phyloP scores from a whole-genome alignment of 345 rosid species.

The Euphorbia pulcherrima region DNA sequence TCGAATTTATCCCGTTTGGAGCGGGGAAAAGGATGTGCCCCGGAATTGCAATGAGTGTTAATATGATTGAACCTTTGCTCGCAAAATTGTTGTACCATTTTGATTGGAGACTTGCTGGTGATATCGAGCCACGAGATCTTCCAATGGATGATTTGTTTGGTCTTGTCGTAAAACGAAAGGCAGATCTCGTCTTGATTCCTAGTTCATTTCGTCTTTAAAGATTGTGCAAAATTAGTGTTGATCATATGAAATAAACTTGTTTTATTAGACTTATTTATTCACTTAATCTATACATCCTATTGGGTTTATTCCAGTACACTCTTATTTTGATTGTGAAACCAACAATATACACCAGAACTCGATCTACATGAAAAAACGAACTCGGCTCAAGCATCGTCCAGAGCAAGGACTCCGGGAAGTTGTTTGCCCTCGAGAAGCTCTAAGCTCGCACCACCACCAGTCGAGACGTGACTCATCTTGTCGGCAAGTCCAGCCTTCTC shows the following conservation, averaged over 20 bases:
- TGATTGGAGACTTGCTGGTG: not conserved
- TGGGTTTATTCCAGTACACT: conserved; percentile 16
- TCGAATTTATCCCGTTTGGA: not conserved
- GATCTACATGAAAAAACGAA: conserved; percentile 1
- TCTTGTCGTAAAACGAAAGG: not conserved
- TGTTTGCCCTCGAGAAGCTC: conserved; percentile 91
- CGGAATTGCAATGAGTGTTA: not conserved
- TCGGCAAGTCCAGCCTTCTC: conserved; percentile 90
- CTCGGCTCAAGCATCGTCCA: conserved; percentile 57
- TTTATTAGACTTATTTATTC: conserved; percentile 10
- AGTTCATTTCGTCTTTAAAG: not conserved
- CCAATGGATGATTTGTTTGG: not conserved
- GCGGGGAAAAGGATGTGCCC: not conserved
- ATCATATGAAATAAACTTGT: too few relatives aligned
- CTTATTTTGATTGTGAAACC: conserved; percentile 27
- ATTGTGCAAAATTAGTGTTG: too few relatives aligned
- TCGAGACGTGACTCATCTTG: conserved; percentile 95
- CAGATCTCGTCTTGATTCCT: not conserved
- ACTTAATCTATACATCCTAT: conserved; percentile 17
- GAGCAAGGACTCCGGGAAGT: conserved; percentile 91
- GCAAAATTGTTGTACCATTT: not conserved
- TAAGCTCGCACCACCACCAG: conserved; percentile 96
- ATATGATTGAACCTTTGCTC: not conserved
- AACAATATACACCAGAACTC: conserved; percentile 22
- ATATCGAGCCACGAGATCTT: not conserved